Evolutionary conservation across 106 monocot species (phyloP), one percentile per base, ranked within the genome.

Genomic region (Dioscorea zingiberensis): DNA sequence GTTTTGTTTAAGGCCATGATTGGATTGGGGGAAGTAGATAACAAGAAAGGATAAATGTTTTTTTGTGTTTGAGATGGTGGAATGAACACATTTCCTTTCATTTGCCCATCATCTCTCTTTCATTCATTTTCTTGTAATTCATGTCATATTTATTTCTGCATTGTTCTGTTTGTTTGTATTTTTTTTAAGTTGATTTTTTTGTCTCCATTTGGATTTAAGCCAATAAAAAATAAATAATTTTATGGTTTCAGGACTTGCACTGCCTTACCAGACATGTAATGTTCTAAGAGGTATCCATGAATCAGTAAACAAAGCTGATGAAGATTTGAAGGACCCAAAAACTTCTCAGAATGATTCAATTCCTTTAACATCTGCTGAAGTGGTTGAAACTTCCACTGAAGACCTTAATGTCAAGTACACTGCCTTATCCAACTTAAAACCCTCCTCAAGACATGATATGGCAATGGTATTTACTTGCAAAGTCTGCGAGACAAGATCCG

Each of bases 391-490:
- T 28, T 25, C 2, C 7, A 19, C 7, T 48, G 26, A 47, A 16
- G 76, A 61, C 1, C 53, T 76, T 18, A 72, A 48, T 25, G 76
- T 78, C 54, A 76, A 47, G 2, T 74, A 78, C 69, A 63, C 27
- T 14, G 85, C 78, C 25, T 38, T 65, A 26, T 95, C 94, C 21
- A 83, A 69, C 53, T 51, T 95, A 55, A 91, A 91, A 69, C 23
- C 76, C 13, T 89, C 93, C 2, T 25, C 70, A 7, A 78, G 89
- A 7, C 93, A 94, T 66, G 83, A 94, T 60, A 71, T 89, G 22
- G 90, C 85, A 7, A 85, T 95, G 87, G 59, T 95, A 14, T 95
- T 95, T 62, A 95, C 94, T 12, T 89, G 93, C 83, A 94, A 77
- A 68, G 89, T 89, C 24, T 93, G 93, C 21, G 94, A 95, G 67